Percentiles rank a stretch among this genome's conserved stretches.
phyloP scores from a whole-genome alignment of 805 yeast species.

The Candida loeiensis region DNA sequence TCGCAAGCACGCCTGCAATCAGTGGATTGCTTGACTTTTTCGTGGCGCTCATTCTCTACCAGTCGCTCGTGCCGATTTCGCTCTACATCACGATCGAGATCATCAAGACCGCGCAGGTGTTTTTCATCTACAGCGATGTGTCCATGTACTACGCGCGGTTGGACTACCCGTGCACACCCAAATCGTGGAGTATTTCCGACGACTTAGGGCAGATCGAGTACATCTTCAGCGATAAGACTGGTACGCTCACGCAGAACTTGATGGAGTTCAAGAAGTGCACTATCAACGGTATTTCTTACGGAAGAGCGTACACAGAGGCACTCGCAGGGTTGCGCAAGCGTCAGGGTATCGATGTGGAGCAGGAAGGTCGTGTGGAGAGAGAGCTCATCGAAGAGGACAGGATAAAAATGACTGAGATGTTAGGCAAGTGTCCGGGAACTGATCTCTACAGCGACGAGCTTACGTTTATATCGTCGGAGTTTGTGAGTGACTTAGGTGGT shows the following conservation, averaged over 20 bases:
- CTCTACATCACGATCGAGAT: conserved; percentile 76
- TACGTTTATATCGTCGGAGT: conserved; percentile 66
- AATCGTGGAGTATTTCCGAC: conserved; percentile 80
- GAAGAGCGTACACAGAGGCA: conserved; percentile 76
- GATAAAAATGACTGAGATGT: conserved; percentile 43
- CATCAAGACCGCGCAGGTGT: conserved; percentile 73
- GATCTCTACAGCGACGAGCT: conserved; percentile 54
- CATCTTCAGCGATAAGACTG: conserved; percentile 79
- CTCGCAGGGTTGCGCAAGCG: conserved; percentile 68
- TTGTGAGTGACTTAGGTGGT: conserved; percentile 60
- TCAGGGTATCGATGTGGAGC: conserved; percentile 56
- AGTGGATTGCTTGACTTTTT: conserved; percentile 68
- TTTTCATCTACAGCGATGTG: conserved; percentile 66
- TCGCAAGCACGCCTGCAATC: conserved; percentile 55
- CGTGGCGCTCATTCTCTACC: conserved; percentile 70
- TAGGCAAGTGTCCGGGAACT: conserved; percentile 33
- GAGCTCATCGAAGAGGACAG: conserved; percentile 41
- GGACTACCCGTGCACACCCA: conserved; percentile 76
- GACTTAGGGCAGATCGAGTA: conserved; percentile 83
- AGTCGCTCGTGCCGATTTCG: conserved; percentile 76
- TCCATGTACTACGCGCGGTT: conserved; percentile 65
- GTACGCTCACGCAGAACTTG: conserved; percentile 77
- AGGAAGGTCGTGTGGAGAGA: conserved; percentile 42
- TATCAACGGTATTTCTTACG: conserved; percentile 63
- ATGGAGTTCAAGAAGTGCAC: conserved; percentile 82